These are phyloP conservation scores for Rhodotorula sphaerocarpa DNA, from an alignment of 768 basidiomycete species.

Conservation along the genomic window DNA sequence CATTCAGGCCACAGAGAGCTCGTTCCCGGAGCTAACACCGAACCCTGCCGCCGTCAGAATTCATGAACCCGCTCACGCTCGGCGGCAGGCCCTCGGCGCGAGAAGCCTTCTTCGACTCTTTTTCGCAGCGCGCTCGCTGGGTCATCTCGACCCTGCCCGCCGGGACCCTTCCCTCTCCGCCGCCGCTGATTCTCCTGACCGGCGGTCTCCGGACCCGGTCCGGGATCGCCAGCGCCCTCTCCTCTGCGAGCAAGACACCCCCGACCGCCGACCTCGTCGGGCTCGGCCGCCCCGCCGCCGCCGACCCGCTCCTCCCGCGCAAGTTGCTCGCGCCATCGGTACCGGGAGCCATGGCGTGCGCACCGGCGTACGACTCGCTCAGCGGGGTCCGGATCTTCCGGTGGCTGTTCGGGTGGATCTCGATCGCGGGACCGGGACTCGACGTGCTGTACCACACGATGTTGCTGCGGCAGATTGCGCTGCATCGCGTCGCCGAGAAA, in stretches of 20 bases:
- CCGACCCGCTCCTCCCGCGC: constrained; percentile 56
- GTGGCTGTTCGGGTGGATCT: constrained; percentile 3
- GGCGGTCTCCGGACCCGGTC: constrained; percentile 64
- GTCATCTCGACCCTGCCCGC: constrained; percentile 45
- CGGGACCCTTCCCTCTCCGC: constrained; percentile 35
- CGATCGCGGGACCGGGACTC: constrained; percentile 15
- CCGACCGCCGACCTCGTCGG: constrained; percentile 66
- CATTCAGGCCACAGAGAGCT: background rate
- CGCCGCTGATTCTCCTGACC: constrained; percentile 66
- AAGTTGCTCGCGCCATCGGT: constrained; percentile 37
- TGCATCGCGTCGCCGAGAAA: constrained; percentile 7
- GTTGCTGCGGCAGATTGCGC: constrained; percentile 16
- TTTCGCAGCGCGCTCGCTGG: constrained; percentile 54
- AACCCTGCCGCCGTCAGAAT: background rate
- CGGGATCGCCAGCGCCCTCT: constrained; percentile 53
- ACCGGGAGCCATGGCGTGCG: constrained; percentile 6
- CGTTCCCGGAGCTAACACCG: background rate
- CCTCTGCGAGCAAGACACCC: constrained; percentile 12
- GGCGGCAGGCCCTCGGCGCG: constrained; percentile 41
- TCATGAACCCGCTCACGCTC: background rate
- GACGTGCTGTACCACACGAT: constrained; percentile 27
- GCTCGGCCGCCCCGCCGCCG: constrained; percentile 59
- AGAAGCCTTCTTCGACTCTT: constrained; percentile 65
- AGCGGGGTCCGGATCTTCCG: background rate
- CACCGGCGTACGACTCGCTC: constrained; percentile 15